Base-by-base conservation (phyloP, 352 stramenopile species). In the Phytophthora kernoviae region DNA sequence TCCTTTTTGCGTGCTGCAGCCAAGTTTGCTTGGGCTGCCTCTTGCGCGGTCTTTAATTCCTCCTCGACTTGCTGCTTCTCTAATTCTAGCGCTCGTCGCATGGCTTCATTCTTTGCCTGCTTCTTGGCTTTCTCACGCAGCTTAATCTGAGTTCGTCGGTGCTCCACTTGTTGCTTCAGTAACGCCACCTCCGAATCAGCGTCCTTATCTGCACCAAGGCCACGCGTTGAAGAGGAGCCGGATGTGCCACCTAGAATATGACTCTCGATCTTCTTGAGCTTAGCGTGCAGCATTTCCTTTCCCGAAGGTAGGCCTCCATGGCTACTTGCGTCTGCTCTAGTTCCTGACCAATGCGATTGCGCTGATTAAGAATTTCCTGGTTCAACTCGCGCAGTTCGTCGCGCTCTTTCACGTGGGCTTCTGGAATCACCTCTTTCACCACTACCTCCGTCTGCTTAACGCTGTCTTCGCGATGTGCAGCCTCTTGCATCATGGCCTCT, bases 121-220 rank as follows among this genome's bases (percentile, higher is more conserved):
- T 84, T 84, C 40, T 85, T 90, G 34, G 70, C 79, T 12, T 91
- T 94, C 49, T 90, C 80, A 20, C 82, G 79, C 26, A 94, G 58
- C 37, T 94, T 93, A 55, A 93, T 82, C 58, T 94, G 86, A 1
- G 86, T 68, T 12, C 86, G 76, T 17, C 84, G 68, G 33, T 89
- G 88, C 45, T 91, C 85, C n/a, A 94, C 85, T 26, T 94, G 85
- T 36, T 94, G 85, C 58, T 89, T 89, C 9, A 94, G 61, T 10
- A 94, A 60, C 0, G 83, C 72, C 11, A 94, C 61, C 58, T 94
- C 83, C n/a, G 84, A 84, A 60, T 91, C 81, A 0, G 70, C 73
- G 32, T 66, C 39, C 2, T 22, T 33, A 8, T 18, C 37, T 18
- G 32, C 57, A 2, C 26, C 17, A 7, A 63, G 50, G 5, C 65